Base-by-base conservation (phyloP, 495 filamentous ascomycete species). In the Trichocladium antarcticum region DNA sequence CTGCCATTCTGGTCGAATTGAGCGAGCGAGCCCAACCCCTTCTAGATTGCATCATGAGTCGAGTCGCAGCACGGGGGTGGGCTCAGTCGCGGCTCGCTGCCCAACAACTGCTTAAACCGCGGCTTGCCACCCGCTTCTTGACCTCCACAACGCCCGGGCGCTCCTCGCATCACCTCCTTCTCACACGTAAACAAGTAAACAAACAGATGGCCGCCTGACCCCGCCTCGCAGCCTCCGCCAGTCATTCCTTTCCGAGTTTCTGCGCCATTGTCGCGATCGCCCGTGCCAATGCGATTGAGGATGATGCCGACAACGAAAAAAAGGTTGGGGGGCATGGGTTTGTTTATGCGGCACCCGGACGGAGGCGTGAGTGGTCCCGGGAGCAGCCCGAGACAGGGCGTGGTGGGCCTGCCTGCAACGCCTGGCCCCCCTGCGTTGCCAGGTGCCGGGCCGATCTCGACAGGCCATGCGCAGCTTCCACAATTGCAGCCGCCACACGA, bases 251-350 rank as follows among this genome's bases (percentile, higher is more conserved):
- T 50, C 53, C 50, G 49, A 50, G 43, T 35, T 42, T 37, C 21
- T 39, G 45, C 55, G 35, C 20, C 27, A 27, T 35, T n/a, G 16
- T 27, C 5, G 24, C 46, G 12, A 32, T 21, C 34, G n/a, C n/a
- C 15, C 37, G 45, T 41, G 40, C 48, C 42, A 32, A 62, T 64
- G 57, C 57, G 57, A 34, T 15, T 57, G 38, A 60, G 54, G 31
- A 64, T 62, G 59, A 64, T 64, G 62, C 62, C 62, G 38, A 60
- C 62, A 21, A 56, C 59, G 35, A 64, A 58, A 49, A 62, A 62
- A 47, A 64, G 62, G 51, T 39, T 64, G n/a, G 59, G 57, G 28
- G 50, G 55, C 31, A 58, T 63, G 38, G 56, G 55, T 7, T 27
- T 64, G 34, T 64, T 64, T 37, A 55, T 42, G 32, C 54, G 61